Evolutionary conservation across 2,329 filamentous ascomycete genomes (phyloP).

Genomic region (Colletotrichum nymphaeae): DNA sequence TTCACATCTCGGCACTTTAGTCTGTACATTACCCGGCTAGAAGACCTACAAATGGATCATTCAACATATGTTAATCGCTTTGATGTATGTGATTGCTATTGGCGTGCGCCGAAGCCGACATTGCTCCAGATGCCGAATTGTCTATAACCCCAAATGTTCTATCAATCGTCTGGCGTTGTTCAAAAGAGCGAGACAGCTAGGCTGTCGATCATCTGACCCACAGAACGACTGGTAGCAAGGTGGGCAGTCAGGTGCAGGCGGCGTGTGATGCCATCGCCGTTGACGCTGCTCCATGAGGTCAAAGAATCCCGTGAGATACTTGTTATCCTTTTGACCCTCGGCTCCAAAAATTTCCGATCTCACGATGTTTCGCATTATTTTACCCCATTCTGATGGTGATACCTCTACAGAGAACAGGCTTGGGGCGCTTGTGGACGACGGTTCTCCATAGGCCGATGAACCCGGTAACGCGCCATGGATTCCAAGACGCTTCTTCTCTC

Average conservation of each 20-base stretch:
- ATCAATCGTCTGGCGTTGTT: neutral
- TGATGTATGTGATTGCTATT: neutral
- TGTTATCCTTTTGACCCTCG: neutral
- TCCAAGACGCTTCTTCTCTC: too few species aligned
- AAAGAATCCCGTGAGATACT: neutral
- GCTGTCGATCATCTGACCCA: neutral
- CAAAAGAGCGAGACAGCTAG: neutral
- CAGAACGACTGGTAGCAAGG: neutral
- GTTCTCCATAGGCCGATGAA: too few species aligned
- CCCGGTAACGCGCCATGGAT: too few species aligned
- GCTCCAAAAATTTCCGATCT: neutral
- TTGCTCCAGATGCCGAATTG: neutral
- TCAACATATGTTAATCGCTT: neutral
- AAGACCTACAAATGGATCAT: neutral
- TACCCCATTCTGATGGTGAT: neutral
- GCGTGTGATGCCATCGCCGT: neutral
- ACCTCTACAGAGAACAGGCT: neutral
- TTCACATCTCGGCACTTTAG: neutral
- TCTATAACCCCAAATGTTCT: neutral
- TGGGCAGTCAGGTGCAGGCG: neutral
- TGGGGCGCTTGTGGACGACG: neutral
- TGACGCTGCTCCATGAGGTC: neutral
- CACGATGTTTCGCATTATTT: neutral
- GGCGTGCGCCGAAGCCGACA: neutral
- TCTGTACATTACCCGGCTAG: neutral